A percentile compares a stretch with the other conserved stretches of the same genome.
These are phyloP conservation scores for Actinomucor elegans DNA, from an alignment of 371 early-diverging fungal species.

Conservation along the genomic window DNA sequence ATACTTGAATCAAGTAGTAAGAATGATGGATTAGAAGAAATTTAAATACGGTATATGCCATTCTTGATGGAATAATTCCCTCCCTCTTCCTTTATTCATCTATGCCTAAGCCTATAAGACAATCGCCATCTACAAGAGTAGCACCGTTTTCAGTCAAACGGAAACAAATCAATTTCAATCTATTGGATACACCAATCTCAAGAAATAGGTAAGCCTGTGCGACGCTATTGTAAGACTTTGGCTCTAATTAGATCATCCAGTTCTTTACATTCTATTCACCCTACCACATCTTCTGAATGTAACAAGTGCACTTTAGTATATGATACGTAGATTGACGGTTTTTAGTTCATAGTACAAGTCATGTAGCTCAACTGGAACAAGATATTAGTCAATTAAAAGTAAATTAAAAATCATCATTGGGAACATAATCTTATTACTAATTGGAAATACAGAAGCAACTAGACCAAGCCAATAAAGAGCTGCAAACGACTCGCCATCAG, in stretches of 20 bases:
- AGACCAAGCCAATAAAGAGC: constrained; percentile 8
- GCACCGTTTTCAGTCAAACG: constrained; percentile 27
- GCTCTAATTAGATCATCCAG: too few relatives aligned
- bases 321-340: not conserved
- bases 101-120: not conserved
- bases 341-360: constrained; percentile 5
- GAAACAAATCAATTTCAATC: constrained; percentile 36
- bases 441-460: constrained; percentile 11
- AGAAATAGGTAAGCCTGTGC: constrained; percentile 3
- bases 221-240: not conserved
- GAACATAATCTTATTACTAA: not conserved
- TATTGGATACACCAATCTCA: constrained; percentile 24
- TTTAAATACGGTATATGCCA: not conserved
- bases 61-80: not conserved
- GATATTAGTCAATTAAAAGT: constrained; percentile 15
- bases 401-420: not conserved
- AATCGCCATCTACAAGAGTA: not conserved
- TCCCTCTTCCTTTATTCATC: not conserved
- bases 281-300: constrained; percentile 13
- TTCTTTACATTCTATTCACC: constrained; percentile 5
- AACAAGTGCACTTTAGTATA: constrained; percentile 4
- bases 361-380: constrained; percentile 13
- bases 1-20: too few relatives aligned
- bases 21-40: not conserved
- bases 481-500: constrained; percentile 28